Base-by-base conservation (phyloP, 805 yeast species). In the Saccharomycopsis amapae region DNA sequence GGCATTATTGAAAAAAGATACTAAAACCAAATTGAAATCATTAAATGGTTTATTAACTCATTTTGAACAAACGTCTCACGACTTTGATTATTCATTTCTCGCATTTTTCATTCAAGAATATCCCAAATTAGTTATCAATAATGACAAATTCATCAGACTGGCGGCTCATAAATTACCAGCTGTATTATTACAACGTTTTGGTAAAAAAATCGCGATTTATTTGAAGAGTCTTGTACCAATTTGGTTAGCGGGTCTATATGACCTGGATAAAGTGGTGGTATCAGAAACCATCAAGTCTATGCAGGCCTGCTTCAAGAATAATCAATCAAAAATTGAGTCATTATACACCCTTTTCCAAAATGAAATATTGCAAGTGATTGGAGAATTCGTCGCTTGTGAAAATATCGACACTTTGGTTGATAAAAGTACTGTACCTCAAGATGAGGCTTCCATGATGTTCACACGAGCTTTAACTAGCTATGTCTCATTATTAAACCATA, bases 171-270 rank as follows among this genome's bases (percentile, higher is more conserved):
- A 40, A 30, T 36, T 50, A 12, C 15, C 42, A 3, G 23, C 35
- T 6, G n/a, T 15, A 5, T 33, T 50, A 12, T 30, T 50, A n/a
- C 19, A 22, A 3, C 18, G 18, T 25, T 40, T 28, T 35, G 38
- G 43, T n/a, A 50, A 46, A 34, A 42, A 40, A 13, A 38, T 35
- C 9, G 31, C 41, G 3, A 17, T 20, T 5, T 50, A 43, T 37
- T 39, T 47, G n/a, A 40, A 40, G 7, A 40, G 18, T 31, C 24
- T 50, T 31, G 44, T 47, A 12, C 53, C 53, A 17, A 26, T 50
- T 26, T 50, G 51, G 51, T 31, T 50, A 9, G n/a, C 47, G 30
- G 53, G 53, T 13, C 17, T 36, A 4, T 40, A 18, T 24, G 53
- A 50, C n/a, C 7, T 39, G 4, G 53, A 50, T 4, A 42, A 43